Evolutionary conservation across 139 green algal species (phyloP), one percentile per base, ranked within the genome.

Genomic region (Pleodorina starrii): DNA sequence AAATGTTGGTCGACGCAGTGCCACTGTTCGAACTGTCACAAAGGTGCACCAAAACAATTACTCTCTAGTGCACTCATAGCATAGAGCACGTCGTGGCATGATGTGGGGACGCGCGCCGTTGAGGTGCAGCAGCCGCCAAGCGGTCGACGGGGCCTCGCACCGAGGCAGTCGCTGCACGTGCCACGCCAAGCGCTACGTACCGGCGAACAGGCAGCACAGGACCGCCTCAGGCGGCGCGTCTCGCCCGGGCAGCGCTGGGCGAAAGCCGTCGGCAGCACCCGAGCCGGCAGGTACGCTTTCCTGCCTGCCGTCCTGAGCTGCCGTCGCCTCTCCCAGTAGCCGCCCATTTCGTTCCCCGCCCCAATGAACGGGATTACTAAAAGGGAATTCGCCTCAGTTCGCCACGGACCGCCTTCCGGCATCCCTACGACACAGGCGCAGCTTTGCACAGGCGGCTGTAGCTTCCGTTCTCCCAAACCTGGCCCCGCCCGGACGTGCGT

Each of bases 151-250:
- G 19, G 16, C 72, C 23, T 54, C 16, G 40, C 23, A 38, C 4
- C 72, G 42, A 35, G 72, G 72, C 2, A 42, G 40, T 19, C 32
- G 19, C 46, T 69, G 46, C n/a, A 69, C 76, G 5, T 85, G 78
- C 40, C 54, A 36, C 38, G 78, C 78, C 1, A 85, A 72, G 35
- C 78, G 78, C 25, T 85, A 74, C 38, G 57, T 85, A 21, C 78
- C 78, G 5, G 36, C 78, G 14, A 42, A n/a, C 17, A 85, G 38
- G 23, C 78, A 73, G 27, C 35, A 25, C 23, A 51, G n/a, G 21
- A 36, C 0, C 4, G 32, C 36, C 16, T 6, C 38, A 46, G 51
- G 38, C 11, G 76, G 76, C 2, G 42, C 38, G 1, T 21, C 44
- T 23, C 27, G 27, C 12, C 11, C 44, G 5, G n/a, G 46, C 36